Evolutionary conservation across 257 asterid species (phyloP), one percentile per base, ranked within the genome.

Genomic region (Penstemon barbatus): DNA sequence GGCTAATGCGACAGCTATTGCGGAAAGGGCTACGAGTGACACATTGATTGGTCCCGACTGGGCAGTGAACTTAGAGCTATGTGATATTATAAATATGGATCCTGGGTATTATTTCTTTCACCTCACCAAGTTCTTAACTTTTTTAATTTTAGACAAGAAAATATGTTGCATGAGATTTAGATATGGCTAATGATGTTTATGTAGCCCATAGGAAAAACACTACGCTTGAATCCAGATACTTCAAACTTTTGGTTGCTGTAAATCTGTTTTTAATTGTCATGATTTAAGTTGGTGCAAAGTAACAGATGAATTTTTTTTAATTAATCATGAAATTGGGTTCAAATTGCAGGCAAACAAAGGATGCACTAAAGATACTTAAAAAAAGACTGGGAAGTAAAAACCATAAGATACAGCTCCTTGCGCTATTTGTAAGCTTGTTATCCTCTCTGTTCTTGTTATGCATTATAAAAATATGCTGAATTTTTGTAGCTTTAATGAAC

Each of bases 1-100:
- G 89, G 83, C 87, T 56, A 79, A 58, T 67, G 94, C 90, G 3
- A 87, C 82, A 38, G 86, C 82, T 54, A 74, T 83, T 81, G 89
- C 86, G 45, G 94, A 82, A 73, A 84, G 87, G 71, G 94, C 90
- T 6, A 84, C 89, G 12, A 81, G 85, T 68, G 94, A 83, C 70
- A 74, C 75, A 83, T 80, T 84, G 79, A 78, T 69, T 75, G 90
- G 85, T 74, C 94, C 94, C 8, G 90, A 84, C 67, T 87, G 94
- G 90, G 90, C 85, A 40, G 68, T 84, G 53, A 87, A 87, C 70
- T 77, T 81, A 40, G 87, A 87, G 75, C 80, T 83, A 60, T 83
- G 88, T 69, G 88, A 83, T 76, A 78, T 80, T 9, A 74, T 80
- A 19, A 83, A 80, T 68, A 56, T 52, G 57, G 64, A 80, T 71